Conservation (phyloP, 352 stramenopile genomes). For the Phytophthora boehmeriae region DNA sequence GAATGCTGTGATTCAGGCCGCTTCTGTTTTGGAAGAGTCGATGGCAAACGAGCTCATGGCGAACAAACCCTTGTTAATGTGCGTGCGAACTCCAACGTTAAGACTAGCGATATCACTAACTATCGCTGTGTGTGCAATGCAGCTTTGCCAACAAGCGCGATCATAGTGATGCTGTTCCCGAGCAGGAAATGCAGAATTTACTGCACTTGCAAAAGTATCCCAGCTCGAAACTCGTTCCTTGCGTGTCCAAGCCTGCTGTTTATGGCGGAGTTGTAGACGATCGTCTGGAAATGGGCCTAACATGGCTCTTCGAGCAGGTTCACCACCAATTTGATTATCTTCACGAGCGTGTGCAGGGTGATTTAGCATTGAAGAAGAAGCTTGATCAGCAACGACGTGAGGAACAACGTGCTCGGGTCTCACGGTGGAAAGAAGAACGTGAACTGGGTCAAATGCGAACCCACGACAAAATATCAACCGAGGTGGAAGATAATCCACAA, state of each 20-base stretch:
- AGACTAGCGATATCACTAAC: background rate
- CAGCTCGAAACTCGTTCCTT: conserved; percentile 52
- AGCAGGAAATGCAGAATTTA: conserved; percentile 42
- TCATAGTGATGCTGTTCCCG: conserved; percentile 38
- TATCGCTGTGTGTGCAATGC: conserved; percentile 1
- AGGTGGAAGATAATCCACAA: conserved; percentile 7
- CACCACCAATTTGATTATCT: conserved; percentile 56
- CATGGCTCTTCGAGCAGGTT: conserved; percentile 78
- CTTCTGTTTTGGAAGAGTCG: conserved; percentile 49
- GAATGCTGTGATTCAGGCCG: conserved; percentile 49
- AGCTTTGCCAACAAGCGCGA: conserved; percentile 87
- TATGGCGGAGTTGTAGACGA: conserved; percentile 63
- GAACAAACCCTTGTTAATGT: conserved; percentile 78
- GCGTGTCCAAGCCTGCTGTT: conserved; percentile 63
- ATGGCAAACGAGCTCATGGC: conserved; percentile 63
- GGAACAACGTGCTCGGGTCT: conserved; percentile 66
- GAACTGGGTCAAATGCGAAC: conserved; percentile 63
- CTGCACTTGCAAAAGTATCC: conserved; percentile 47
- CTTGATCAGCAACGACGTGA: conserved; percentile 59
- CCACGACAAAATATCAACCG: conserved; percentile 50
- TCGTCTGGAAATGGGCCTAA: conserved; percentile 62
- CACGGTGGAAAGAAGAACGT: conserved; percentile 75
- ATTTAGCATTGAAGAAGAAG: conserved; percentile 63
- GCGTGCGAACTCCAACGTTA: conserved; percentile 7
- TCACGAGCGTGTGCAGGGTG: conserved; percentile 48